Conservation (phyloP, 2,329 filamentous ascomycete genomes). For the Cyphellophora attinorum region DNA sequence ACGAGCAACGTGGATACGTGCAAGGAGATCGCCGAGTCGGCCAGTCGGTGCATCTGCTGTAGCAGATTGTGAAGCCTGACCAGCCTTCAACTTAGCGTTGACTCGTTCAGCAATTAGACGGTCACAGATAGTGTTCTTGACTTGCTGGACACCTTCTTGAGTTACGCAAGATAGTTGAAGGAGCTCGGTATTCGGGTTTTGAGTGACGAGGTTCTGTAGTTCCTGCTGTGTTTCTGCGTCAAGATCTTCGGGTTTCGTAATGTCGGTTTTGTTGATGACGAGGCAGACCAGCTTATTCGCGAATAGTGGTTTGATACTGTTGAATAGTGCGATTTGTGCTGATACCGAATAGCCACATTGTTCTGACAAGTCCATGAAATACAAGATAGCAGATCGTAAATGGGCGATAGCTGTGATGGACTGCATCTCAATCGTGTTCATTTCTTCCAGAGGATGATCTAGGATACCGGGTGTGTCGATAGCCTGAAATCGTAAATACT, state of each 20-base stretch:
- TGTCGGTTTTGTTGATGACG: constrained; percentile 97
- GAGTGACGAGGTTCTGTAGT: constrained; percentile 63
- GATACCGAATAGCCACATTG: constrained; percentile 91
- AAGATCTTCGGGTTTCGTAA: constrained; percentile 77
- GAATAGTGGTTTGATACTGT: constrained; percentile 93
- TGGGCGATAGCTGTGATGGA: constrained; percentile 96
- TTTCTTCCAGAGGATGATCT: constrained; percentile 94
- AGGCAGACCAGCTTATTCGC: constrained; percentile 96
- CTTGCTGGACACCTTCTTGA: constrained; percentile 82
- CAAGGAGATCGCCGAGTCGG: constrained; percentile 79
- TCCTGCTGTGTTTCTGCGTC: constrained; percentile 68
- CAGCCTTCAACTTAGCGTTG: constrained; percentile 85
- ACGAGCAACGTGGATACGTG: constrained; percentile 92
- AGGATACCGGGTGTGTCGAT: constrained; percentile 98
- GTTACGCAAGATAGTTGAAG: constrained; percentile 92
- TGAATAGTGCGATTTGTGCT: constrained; percentile 89
- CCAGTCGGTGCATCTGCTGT: constrained; percentile 66
- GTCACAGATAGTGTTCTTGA: constrained; percentile 92
- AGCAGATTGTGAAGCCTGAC: constrained; percentile 75
- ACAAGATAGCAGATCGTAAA: constrained; percentile 85
- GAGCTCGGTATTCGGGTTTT: constrained; percentile 82
- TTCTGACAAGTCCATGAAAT: constrained; percentile 97
- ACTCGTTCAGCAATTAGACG: constrained; percentile 86
- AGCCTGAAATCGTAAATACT: constrained; percentile 80
- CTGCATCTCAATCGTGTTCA: constrained; percentile 99